Conservation (phyloP, 2,329 filamentous ascomycete genomes). For the Trichophyton mentagrophytes region DNA sequence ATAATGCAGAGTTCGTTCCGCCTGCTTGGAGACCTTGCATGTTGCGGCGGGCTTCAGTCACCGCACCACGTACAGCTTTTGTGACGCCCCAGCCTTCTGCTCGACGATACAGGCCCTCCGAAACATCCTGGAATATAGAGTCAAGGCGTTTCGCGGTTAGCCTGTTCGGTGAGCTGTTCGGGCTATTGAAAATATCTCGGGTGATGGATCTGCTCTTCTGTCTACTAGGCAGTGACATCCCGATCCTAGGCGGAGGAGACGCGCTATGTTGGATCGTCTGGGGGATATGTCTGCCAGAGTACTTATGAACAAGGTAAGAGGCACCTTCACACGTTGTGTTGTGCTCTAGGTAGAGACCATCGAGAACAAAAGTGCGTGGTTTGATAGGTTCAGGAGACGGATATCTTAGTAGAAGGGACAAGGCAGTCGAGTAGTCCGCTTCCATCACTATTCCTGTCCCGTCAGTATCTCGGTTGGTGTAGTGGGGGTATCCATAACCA, state of each 20-base stretch:
- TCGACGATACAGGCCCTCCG: constrained; percentile 35
- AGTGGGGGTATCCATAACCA: background rate
- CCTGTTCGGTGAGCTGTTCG: constrained; percentile 26
- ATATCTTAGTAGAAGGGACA: constrained; percentile 75
- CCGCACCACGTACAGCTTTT: constrained; percentile 37
- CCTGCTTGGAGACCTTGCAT: constrained; percentile 35
- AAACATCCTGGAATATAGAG: constrained; percentile 36
- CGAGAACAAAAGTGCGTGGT: constrained; percentile 69
- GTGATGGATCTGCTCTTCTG: constrained; percentile 7
- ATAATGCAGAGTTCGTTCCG: constrained; percentile 19
- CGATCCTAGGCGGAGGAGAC: background rate
- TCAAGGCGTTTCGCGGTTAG: constrained; percentile 33
- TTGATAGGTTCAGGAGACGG: constrained; percentile 53
- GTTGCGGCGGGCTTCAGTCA: constrained; percentile 35
- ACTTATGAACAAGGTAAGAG: constrained; percentile 34
- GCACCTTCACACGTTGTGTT: constrained; percentile 33
- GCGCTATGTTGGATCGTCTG: background rate
- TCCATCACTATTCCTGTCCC: constrained; percentile 50
- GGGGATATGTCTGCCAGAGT: constrained; percentile 26
- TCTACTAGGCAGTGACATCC: background rate
- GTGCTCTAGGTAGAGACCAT: constrained; percentile 51
- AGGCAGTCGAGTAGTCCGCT: constrained; percentile 73
- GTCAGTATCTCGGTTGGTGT: constrained; percentile 12
- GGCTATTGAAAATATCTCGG: constrained; percentile 11
- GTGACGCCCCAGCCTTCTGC: constrained; percentile 39